Evolutionary conservation across 169 alveolate genomes (phyloP).

Genomic region (Plasmodium chabaudi): DNA sequence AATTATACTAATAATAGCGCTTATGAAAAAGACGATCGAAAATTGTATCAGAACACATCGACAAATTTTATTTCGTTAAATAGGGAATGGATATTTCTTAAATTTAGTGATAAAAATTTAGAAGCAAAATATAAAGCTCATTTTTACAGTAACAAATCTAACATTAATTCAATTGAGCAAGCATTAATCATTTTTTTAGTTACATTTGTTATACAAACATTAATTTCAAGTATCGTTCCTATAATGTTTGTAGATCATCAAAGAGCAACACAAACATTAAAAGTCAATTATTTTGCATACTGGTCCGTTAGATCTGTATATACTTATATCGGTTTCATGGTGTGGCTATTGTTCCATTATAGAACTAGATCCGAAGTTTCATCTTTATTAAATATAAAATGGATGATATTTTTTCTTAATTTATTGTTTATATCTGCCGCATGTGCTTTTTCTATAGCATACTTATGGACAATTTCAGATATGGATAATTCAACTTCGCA

Average conservation of each 20-base stretch:
- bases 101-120: conserved; percentile 87
- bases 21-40: not conserved
- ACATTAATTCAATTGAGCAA: conserved; percentile 89
- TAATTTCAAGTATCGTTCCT: conserved; percentile 85
- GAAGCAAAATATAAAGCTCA: conserved; percentile 90
- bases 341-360: conserved; percentile 91
- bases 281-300: conserved; percentile 80
- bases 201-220: conserved; percentile 89
- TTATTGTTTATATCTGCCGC: conserved; percentile 88
- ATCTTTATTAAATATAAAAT: conserved; percentile 77
- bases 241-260: conserved; percentile 81
- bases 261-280: conserved; percentile 78
- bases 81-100: conserved; percentile 83
- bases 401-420: conserved; percentile 87
- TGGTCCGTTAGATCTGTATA: conserved; percentile 92
- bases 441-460: conserved; percentile 87
- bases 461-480: conserved; percentile 85
- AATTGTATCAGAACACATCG: conserved; percentile 8
- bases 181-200: conserved; percentile 90
- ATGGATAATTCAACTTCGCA: conserved; percentile 36
- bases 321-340: conserved; percentile 84
- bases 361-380: conserved; percentile 71
- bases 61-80: conserved; percentile 32
- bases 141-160: conserved; percentile 88
- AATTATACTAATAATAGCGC: not conserved